A percentile compares a stretch with the other conserved stretches of the same genome.
Conservation (phyloP, 495 filamentous ascomycete genomes). For the Daldinia concentrica region DNA sequence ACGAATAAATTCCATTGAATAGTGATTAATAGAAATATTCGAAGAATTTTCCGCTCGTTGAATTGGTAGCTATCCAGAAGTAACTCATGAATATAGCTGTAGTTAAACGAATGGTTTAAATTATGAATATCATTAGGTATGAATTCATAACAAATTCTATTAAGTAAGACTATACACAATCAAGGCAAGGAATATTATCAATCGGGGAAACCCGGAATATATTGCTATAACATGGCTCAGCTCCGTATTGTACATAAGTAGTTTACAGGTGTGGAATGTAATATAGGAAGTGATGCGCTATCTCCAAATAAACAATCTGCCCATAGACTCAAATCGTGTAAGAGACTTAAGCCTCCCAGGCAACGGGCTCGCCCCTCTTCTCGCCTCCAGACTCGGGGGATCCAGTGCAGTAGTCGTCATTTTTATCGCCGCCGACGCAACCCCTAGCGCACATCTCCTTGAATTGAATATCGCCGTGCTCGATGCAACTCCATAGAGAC, state of each 20-base stretch:
- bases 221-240: background rate
- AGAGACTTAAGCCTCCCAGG: background rate
- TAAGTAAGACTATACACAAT: background rate
- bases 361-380: background rate
- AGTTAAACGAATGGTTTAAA: no score
- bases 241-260: background rate
- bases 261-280: background rate
- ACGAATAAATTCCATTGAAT: no score
- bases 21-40: no score
- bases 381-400: background rate
- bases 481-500: background rate
- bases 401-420: background rate
- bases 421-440: background rate
- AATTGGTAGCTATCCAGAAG: no score
- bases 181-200: background rate
- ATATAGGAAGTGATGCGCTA: background rate
- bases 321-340: background rate
- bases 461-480: background rate
- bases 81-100: no score
- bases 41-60: no score
- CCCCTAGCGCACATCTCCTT: conserved; percentile 1
- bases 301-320: background rate
- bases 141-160: background rate
- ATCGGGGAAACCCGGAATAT: background rate
- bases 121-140: no score